Conservation (phyloP, 176 grass and related monocot genomes). For the Zizania latifolia region DNA sequence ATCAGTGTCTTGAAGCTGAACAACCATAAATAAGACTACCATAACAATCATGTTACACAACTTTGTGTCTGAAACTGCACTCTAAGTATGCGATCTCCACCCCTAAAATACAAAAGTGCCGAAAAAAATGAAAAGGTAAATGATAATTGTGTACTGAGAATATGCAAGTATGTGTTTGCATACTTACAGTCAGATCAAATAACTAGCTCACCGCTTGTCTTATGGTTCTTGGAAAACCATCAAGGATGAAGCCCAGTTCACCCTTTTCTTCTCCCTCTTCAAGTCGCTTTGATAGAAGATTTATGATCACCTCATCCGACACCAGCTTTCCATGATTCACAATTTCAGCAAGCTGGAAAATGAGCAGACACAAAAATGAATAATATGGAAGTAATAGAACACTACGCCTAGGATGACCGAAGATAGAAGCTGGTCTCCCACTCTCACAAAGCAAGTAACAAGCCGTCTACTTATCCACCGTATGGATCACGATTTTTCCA, state of each 20-base stretch:
- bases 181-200: constrained; percentile 48
- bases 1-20: not conserved
- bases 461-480: not conserved
- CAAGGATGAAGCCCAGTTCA: constrained; percentile 93
- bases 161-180: constrained; percentile 25
- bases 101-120: not conserved
- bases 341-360: constrained; percentile 75
- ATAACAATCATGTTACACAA: not conserved
- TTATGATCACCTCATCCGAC: constrained; percentile 83
- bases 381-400: not conserved
- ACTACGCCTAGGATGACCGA: too few relatives aligned
- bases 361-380: not conserved
- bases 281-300: constrained; percentile 73
- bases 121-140: not conserved
- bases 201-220: constrained; percentile 96
- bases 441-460: not conserved
- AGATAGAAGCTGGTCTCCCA: too few relatives aligned
- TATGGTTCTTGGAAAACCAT: constrained; percentile 93
- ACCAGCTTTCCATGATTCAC: constrained; percentile 90
- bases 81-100: not conserved
- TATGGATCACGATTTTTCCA: not conserved
- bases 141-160: constrained; percentile 1
- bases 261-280: constrained; percentile 65
- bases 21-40: not conserved
- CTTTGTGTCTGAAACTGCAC: not conserved